Evolutionary conservation across 805 yeast genomes (phyloP).

Genomic region (Metschnikowia cubensis): DNA sequence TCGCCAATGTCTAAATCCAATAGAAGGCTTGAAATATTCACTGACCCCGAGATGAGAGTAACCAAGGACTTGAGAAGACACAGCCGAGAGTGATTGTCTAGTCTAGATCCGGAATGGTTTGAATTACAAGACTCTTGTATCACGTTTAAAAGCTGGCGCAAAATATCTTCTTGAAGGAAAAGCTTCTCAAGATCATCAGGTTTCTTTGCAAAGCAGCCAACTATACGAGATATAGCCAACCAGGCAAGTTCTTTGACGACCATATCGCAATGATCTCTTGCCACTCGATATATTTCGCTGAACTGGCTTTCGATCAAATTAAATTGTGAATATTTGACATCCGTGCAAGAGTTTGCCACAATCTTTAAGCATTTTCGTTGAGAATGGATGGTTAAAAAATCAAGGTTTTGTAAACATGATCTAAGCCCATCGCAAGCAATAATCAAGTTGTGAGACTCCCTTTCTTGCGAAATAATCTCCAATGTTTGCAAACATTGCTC

Average conservation of each 20-base stretch:
- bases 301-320: constrained; percentile 52
- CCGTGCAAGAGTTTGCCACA: constrained; percentile 64
- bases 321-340: constrained; percentile 43
- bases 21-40: constrained; percentile 42
- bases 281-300: constrained; percentile 55
- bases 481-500: constrained; percentile 83
- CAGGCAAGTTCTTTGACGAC: constrained; percentile 61
- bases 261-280: constrained; percentile 52
- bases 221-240: constrained; percentile 56
- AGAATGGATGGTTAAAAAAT: constrained; percentile 84
- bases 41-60: constrained; percentile 40
- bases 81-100: constrained; percentile 7
- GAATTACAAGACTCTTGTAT: constrained; percentile 15
- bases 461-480: constrained; percentile 58
- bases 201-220: constrained; percentile 45
- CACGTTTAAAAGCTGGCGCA: constrained; percentile 9
- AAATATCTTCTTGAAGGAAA: constrained; percentile 16
- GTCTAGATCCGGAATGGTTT: constrained; percentile 9
- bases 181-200: constrained; percentile 46
- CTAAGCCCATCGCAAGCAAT: constrained; percentile 58
- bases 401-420: constrained; percentile 69
- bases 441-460: constrained; percentile 46
- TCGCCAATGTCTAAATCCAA: constrained; percentile 48
- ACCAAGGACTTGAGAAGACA: constrained; percentile 40
- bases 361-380: constrained; percentile 77